Evolutionary conservation across 768 basidiomycete species (phyloP).

Genomic region (Chalciporus sphaerocephalus): DNA sequence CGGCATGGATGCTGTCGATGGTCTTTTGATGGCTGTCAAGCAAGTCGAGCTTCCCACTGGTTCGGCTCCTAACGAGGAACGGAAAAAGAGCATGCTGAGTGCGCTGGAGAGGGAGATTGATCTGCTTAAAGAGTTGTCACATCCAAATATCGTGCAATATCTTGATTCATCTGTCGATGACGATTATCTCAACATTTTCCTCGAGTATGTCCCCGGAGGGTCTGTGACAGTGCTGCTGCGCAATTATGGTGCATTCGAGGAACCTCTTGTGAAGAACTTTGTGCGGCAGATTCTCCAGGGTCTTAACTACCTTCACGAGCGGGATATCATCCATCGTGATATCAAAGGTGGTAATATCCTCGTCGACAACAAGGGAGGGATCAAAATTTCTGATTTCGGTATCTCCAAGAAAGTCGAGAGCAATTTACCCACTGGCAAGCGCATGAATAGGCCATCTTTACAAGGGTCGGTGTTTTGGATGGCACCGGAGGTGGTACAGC

Average conservation of each 20-base stretch:
- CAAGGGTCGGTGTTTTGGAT: slow-evolving; percentile 99
- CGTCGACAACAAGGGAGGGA: slow-evolving; percentile 95
- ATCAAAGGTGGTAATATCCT: slow-evolving; percentile 99
- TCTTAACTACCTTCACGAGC: slow-evolving; percentile 85
- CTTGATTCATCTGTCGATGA: slow-evolving; percentile 94
- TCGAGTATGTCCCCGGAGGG: slow-evolving; percentile 95
- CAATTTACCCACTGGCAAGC: slow-evolving; percentile 57
- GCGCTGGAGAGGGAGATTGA: slow-evolving; percentile 93
- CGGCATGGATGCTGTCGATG: slow-evolving; percentile 89
- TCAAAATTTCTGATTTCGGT: slow-evolving; percentile 96
- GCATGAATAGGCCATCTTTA: slow-evolving; percentile 83
- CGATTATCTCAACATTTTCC: slow-evolving; percentile 88
- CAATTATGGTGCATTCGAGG: slow-evolving; percentile 94
- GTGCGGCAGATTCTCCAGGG: slow-evolving; percentile 89
- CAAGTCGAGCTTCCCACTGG: slow-evolving; percentile 91
- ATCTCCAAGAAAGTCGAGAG: slow-evolving; percentile 97
- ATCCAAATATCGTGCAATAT: slow-evolving; percentile 97
- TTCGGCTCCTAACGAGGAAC: slow-evolving; percentile 81
- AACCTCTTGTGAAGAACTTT: slow-evolving; percentile 86
- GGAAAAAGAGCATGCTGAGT: slow-evolving; percentile 89
- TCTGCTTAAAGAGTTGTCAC: slow-evolving; percentile 85
- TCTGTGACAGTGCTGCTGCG: slow-evolving; percentile 85
- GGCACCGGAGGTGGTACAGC: slow-evolving; percentile 98
- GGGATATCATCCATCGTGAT: slow-evolving; percentile 94
- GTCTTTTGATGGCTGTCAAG: slow-evolving; percentile 94